Conservation (phyloP, 106 monocot genomes). For the Acorus calamus region DNA sequence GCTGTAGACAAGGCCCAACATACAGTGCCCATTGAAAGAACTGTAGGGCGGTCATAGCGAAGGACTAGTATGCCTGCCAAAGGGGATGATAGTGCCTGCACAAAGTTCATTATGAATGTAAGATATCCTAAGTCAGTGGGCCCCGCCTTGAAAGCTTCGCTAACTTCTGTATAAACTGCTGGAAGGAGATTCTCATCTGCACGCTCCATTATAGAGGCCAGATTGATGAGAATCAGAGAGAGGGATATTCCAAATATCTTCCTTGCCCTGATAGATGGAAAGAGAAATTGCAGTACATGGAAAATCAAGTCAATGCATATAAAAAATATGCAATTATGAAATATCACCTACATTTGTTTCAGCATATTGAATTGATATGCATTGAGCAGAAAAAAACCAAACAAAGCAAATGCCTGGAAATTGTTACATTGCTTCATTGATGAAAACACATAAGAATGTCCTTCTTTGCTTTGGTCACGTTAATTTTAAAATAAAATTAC, state of each 20-base stretch:
- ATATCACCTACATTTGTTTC: too few species aligned
- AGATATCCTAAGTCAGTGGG: slow-evolving; percentile 95
- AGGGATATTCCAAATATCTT: slow-evolving; percentile 72
- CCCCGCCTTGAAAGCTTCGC: slow-evolving; percentile 71
- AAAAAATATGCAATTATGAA: too few species aligned
- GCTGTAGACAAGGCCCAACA: slow-evolving; percentile 92
- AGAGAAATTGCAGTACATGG: neutral
- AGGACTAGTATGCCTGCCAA: slow-evolving; percentile 85
- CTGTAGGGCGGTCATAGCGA: slow-evolving; percentile 65
- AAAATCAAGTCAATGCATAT: too few species aligned
- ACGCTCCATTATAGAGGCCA: slow-evolving; percentile 89
- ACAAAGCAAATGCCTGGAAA: too few species aligned
- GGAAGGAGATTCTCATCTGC: slow-evolving; percentile 98
- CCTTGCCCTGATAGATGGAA: slow-evolving; percentile 33
- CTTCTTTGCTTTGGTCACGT: too few species aligned
- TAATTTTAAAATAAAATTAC: too few species aligned
- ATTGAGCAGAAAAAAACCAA: too few species aligned
- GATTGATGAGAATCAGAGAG: slow-evolving; percentile 87
- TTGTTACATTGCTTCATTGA: too few species aligned
- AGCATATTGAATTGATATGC: too few species aligned
- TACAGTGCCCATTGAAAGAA: slow-evolving; percentile 72
- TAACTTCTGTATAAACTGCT: slow-evolving; percentile 95
- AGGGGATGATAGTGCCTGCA: slow-evolving; percentile 81
- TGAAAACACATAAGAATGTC: too few species aligned
- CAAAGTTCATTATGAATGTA: slow-evolving; percentile 76